Evolutionary conservation across 805 yeast species (phyloP).

Genomic region (Candida railenensis): DNA sequence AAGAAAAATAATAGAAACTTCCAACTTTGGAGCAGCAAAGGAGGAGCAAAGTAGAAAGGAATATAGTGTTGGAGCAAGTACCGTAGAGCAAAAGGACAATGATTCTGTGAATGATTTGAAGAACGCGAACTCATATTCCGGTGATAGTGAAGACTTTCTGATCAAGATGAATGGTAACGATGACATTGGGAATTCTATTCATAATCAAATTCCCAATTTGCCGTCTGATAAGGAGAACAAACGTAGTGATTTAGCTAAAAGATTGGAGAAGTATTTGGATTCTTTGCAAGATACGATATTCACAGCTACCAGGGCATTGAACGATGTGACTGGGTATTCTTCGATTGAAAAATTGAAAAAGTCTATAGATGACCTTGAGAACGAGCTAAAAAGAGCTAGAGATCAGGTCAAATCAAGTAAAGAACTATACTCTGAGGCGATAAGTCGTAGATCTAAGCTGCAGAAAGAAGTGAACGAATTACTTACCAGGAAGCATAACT

Average conservation of each 20-base stretch:
- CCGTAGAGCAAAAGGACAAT: background rate
- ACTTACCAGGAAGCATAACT: slow-evolving; percentile 76
- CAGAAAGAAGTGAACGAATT: slow-evolving; percentile 88
- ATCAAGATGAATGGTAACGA: too few species aligned
- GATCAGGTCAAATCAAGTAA: slow-evolving; percentile 49
- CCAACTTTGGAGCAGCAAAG: slow-evolving; percentile 23
- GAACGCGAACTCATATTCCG: too few species aligned
- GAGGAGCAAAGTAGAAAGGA: slow-evolving; percentile 2
- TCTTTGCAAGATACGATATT: slow-evolving; percentile 57
- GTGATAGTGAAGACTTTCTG: too few species aligned
- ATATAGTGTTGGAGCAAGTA: background rate
- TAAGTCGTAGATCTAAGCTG: slow-evolving; percentile 60
- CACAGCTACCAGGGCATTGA: slow-evolving; percentile 66
- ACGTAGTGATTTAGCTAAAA: slow-evolving; percentile 35
- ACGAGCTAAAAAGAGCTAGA: slow-evolving; percentile 47
- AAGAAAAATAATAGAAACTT: slow-evolving; percentile 31
- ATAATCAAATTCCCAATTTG: slow-evolving; percentile 29
- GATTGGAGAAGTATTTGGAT: slow-evolving; percentile 48
- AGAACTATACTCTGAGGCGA: slow-evolving; percentile 54
- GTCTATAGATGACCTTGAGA: slow-evolving; percentile 58
- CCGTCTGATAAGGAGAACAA: slow-evolving; percentile 47
- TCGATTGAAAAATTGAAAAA: slow-evolving; percentile 70
- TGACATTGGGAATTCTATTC: slow-evolving; percentile 10
- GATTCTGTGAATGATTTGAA: too few species aligned
- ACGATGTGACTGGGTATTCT: slow-evolving; percentile 90